phyloP scores from a whole-genome alignment of 2,329 filamentous ascomycete species.

The Trichoderma breve region DNA sequence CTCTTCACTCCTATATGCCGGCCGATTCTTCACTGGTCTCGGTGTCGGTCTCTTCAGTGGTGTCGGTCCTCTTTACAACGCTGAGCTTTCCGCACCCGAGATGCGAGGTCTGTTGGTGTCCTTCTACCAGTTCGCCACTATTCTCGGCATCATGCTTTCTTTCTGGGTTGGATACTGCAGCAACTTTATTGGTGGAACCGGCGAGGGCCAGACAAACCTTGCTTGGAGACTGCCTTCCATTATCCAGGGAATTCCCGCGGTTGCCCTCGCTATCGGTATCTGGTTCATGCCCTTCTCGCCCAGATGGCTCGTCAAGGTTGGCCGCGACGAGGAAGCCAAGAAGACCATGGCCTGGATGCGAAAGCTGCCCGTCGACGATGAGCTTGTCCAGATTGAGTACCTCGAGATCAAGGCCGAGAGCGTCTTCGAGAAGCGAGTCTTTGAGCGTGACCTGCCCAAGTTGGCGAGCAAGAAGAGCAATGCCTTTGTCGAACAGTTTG shows the following conservation, averaged over 20 bases:
- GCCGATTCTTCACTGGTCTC: conserved; percentile 48
- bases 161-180: conserved; percentile 59
- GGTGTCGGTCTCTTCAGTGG: conserved; percentile 67
- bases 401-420: conserved; percentile 79
- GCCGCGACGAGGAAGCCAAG: conserved; percentile 66
- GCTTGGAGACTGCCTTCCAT: conserved; percentile 49
- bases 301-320: conserved; percentile 70
- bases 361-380: conserved; percentile 59
- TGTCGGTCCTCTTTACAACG: conserved; percentile 59
- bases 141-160: conserved; percentile 62
- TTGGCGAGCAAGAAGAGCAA: conserved; percentile 42
- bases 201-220: conserved; percentile 42
- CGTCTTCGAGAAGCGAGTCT: conserved; percentile 67
- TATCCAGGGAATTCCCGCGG: conserved; percentile 66
- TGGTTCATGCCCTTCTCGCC: conserved; percentile 78
- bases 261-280: conserved; percentile 67
- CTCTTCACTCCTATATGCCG: conserved; percentile 24
- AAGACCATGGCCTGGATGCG: conserved; percentile 63
- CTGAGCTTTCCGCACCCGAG: conserved; percentile 44
- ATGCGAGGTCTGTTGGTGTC: conserved; percentile 44
- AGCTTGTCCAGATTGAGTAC: conserved; percentile 71
- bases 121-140: conserved; percentile 53
- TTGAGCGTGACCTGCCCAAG: conserved; percentile 57
- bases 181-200: conserved; percentile 38
- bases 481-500: conserved; percentile 44